Base-by-base conservation (phyloP, 345 rosid species). In the Leavenworthia alabamica region DNA sequence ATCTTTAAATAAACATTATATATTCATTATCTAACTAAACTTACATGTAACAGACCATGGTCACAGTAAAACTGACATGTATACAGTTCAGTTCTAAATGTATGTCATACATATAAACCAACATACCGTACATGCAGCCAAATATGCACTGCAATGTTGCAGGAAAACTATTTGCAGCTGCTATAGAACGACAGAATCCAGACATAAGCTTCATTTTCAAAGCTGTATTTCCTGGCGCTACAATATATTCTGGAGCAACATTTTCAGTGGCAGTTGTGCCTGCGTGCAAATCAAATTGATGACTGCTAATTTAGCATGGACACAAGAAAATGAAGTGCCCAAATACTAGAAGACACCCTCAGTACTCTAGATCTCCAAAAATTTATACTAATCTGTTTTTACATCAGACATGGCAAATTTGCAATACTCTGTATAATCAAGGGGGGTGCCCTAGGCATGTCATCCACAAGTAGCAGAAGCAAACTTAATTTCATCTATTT, bases 91-190 rank as follows among this genome's bases (percentile, higher is more conserved):
- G 14, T 29, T 61, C 9, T 20, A 29, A 46, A 12, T 10, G 20
- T 36, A 62, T 16, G 58, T 42, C 57, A 53, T 42, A 33, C 28
- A 53, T 15, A 31, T 26, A 43, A 43, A 59, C 46, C 11, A 35
- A 37, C 67, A 28, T 92, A 86, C 98, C 96, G 77, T 73, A 84
- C 69, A 92, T 92, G 79, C 96, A 89, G 33, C 90, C 89, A 80
- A 92, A 92, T 59, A 89, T 92, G 78, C 98, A 89, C 74, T 89
- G 98, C 82, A 92, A 79, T 56, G 98, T 84, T 49, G 81, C 83
- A 32, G 98, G 98, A 60, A 92, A 92, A 72, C 83, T 89, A 73
- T 85, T 89, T 60, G 98, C 93, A 2, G 98, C 95, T 20, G 84
- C 69, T 40, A 89, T 80, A 56, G 96, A 89, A 62, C 84, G 85